Percentiles rank a stretch among this genome's conserved stretches.
Evolutionary conservation across 2,329 filamentous ascomycete species (phyloP).

Genomic region (Aaosphaeria arxii): DNA sequence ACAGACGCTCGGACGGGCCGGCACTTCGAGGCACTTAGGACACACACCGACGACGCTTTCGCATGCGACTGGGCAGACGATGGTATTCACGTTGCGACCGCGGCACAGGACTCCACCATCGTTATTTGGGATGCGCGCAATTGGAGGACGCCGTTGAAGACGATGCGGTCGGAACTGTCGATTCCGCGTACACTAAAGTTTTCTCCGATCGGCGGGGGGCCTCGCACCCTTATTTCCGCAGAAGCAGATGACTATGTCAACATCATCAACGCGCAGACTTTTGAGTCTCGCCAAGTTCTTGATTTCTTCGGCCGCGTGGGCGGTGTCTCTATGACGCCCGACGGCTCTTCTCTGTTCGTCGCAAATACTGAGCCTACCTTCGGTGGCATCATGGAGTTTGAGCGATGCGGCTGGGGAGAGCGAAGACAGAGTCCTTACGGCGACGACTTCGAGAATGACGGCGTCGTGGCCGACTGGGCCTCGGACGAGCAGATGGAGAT

Average conservation of each 20-base stretch:
- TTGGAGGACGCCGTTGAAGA: constrained; percentile 57
- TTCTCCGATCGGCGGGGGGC: constrained; percentile 67
- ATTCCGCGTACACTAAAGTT: constrained; percentile 69
- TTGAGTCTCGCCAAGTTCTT: constrained; percentile 64
- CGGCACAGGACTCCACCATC: constrained; percentile 70
- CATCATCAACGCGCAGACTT: constrained; percentile 66
- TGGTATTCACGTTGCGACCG: constrained; percentile 72
- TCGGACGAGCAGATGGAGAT: constrained; percentile 15
- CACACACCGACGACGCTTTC: constrained; percentile 70
- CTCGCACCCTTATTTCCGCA: constrained; percentile 65
- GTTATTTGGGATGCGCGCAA: constrained; percentile 74
- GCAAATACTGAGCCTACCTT: constrained; percentile 64
- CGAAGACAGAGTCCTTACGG: not conserved
- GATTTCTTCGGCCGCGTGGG: constrained; percentile 75
- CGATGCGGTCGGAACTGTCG: constrained; percentile 64
- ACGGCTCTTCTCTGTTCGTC: constrained; percentile 65
- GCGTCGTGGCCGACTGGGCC: constrained; percentile 20
- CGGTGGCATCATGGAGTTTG: constrained; percentile 65
- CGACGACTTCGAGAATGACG: constrained; percentile 24
- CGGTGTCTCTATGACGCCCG: constrained; percentile 64
- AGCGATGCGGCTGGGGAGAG: constrained; percentile 41
- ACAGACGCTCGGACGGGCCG: constrained; percentile 65
- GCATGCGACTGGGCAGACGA: constrained; percentile 78
- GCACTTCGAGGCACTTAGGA: constrained; percentile 56
- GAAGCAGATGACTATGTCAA: constrained; percentile 74